These are phyloP conservation scores for Penicillium lividum DNA, from an alignment of 495 filamentous ascomycete species.

Conservation along the genomic window DNA sequence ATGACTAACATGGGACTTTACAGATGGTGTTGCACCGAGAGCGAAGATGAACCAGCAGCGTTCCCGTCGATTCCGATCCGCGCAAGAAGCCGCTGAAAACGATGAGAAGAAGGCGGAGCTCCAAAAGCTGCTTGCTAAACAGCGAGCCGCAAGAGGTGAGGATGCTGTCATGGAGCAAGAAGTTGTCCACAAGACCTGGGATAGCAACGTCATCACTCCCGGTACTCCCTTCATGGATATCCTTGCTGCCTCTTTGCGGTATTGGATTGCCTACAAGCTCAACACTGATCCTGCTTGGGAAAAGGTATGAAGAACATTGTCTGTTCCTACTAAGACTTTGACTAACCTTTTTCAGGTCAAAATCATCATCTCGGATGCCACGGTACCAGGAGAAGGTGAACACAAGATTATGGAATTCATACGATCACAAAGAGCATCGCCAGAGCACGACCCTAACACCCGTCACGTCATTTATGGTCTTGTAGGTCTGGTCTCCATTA, in stretches of 20 bases:
- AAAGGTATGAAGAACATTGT: conserved; percentile 51
- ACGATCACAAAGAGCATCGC: conserved; percentile 84
- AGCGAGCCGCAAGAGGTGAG: conserved; percentile 58
- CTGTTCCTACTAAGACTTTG: neutral
- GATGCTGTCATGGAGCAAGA: conserved; percentile 62
- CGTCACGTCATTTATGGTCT: conserved; percentile 93
- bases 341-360: conserved; percentile 61
- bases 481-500: conserved; percentile 28
- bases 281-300: conserved; percentile 97
- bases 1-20: conserved; percentile 8
- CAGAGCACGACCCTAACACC: conserved; percentile 94
- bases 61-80: conserved; percentile 85
- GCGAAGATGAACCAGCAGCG: conserved; percentile 99
- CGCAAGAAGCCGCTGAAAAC: conserved; percentile 91
- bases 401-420: conserved; percentile 99
- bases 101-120: conserved; percentile 88
- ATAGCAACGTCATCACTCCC: conserved; percentile 95
- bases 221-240: conserved; percentile 99
- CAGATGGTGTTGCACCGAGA: conserved; percentile 89
- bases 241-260: conserved; percentile 84
- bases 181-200: conserved; percentile 88
- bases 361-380: conserved; percentile 97
- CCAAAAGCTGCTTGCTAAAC: conserved; percentile 70
- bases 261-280: conserved; percentile 96
- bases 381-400: conserved; percentile 95